Evolutionary conservation across 2,329 filamentous ascomycete genomes (phyloP), one percentile per base, ranked within the genome.

Genomic region (Dactylellina haptotyla): DNA sequence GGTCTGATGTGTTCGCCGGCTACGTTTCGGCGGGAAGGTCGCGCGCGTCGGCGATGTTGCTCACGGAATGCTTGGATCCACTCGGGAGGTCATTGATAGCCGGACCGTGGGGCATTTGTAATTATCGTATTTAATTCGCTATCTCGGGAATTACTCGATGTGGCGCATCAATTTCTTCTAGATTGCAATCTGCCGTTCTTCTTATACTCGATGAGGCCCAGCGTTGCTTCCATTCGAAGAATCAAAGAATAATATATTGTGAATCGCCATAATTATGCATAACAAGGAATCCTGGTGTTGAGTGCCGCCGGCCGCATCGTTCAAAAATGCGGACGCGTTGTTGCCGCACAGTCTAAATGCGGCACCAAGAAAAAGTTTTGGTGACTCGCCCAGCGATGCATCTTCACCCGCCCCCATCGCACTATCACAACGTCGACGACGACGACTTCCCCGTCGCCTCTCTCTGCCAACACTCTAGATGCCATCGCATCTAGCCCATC

Each of bases 401-500:
- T 34, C 32, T 6, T 34, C 32, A 50, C 12, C 46, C 23, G 2
- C 46, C 23, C n/a, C 30, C 23, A 8, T 6, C 32, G 14, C 5
- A 34, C 32, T 34, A 26, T 4, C 3, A 9, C 46, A 43, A 20
- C 41, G 39, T 16, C 14, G 18, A 20, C 41, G n/a, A n/a, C 59
- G 32, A 41, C 51, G 28, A 41, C 28, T 20, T 54, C 41, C 14
- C 43, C 39, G 26, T 50, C 30, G 30, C 57, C 3, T 34, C 23
- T 26, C 5, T 26, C 45, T 18, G 18, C 23, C 32, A 16, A 18
- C 39, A n/a, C 9, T 45, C 62, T 56, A 58, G 43, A 66, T 61
- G 54, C 48, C 32, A 59, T 54, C 45, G 28, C 48, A 39, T 32
- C 64, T 45, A 41, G 26, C 25, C n/a, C 23, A 34, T 18, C 61